Evolutionary conservation across 306 rosid species (phyloP).

Genomic region (Acacia acuminata): DNA sequence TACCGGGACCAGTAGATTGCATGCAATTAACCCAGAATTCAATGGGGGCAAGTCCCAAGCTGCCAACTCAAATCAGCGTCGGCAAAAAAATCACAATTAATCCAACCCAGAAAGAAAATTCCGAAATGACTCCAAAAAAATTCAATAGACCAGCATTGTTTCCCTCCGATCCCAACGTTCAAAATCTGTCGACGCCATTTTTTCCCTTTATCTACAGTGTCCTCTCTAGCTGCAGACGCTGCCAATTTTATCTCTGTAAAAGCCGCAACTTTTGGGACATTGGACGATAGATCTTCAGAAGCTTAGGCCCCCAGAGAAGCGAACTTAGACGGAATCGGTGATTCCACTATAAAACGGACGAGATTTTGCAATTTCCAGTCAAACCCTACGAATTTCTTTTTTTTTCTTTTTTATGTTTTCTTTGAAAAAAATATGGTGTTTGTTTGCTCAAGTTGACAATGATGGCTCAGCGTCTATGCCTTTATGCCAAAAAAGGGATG

Average conservation of each 20-base stretch:
- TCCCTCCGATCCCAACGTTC: constrained; percentile 91
- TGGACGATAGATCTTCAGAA: constrained; percentile 48
- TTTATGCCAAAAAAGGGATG: constrained; percentile 24
- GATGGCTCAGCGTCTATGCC: neutral
- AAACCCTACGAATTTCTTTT: constrained; percentile 50
- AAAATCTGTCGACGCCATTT: constrained; percentile 40
- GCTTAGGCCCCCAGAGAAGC: constrained; percentile 35
- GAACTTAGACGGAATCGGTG: constrained; percentile 63
- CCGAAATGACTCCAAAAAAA: constrained; percentile 38
- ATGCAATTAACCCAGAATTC: constrained; percentile 58
- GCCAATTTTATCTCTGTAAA: constrained; percentile 52
- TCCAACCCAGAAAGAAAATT: constrained; percentile 15
- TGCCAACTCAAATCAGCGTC: constrained; percentile 40
- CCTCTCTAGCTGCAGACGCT: constrained; percentile 39
- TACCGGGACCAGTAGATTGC: constrained; percentile 74
- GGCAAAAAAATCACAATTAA: neutral
- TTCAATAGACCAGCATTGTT: constrained; percentile 45
- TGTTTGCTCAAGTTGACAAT: constrained; percentile 20
- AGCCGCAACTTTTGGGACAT: constrained; percentile 54
- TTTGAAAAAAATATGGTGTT: constrained; percentile 14
- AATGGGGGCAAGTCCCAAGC: constrained; percentile 12
- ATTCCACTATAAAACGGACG: constrained; percentile 47
- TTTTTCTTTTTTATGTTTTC: constrained; percentile 4
- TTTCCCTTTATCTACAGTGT: constrained; percentile 22
- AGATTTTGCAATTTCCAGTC: constrained; percentile 57